Evolutionary conservation across 192 early-diverging fungal species (phyloP).

Genomic region (Podochytrium sp.): DNA sequence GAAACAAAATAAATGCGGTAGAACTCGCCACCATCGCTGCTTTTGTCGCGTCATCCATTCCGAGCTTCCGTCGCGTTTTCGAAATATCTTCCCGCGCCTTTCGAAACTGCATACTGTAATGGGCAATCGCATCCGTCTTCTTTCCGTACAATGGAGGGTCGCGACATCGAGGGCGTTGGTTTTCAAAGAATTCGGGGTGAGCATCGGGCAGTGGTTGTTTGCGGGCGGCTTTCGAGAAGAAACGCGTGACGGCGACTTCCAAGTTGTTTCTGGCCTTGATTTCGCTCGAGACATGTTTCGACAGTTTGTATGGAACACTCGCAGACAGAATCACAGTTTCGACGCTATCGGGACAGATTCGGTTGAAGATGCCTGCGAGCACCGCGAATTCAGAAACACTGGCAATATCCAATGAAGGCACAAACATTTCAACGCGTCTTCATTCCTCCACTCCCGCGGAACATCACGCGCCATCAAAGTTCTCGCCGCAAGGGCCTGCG

Average conservation of each 20-base stretch:
- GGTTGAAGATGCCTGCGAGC: constrained; percentile 29
- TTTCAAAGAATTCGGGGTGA: no score
- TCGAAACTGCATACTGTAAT: neutral
- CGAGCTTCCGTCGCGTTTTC: neutral
- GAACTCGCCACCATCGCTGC: constrained; percentile 34
- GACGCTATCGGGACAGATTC: constrained; percentile 36
- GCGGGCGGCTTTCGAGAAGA: neutral
- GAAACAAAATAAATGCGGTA: constrained; percentile 86
- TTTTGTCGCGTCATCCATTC: constrained; percentile 30
- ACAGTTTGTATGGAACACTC: neutral
- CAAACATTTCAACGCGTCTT: constrained; percentile 50
- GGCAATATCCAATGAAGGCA: constrained; percentile 67
- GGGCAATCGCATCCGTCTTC: neutral
- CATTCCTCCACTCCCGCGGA: constrained; percentile 55
- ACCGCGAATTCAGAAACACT: constrained; percentile 55
- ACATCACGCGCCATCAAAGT: constrained; percentile 75
- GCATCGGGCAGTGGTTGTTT: neutral
- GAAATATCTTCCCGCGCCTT: neutral
- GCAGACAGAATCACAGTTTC: constrained; percentile 25
- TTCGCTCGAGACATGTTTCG: neutral
- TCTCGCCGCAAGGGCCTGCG: constrained; percentile 50
- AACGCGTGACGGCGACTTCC: neutral
- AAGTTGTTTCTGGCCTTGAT: neutral
- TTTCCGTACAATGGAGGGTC: neutral
- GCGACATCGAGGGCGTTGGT: neutral